A percentile compares a stretch with the other conserved stretches of the same genome.
Conservation (phyloP, 805 yeast species). For the Kodamaea kaohsiungensis region DNA sequence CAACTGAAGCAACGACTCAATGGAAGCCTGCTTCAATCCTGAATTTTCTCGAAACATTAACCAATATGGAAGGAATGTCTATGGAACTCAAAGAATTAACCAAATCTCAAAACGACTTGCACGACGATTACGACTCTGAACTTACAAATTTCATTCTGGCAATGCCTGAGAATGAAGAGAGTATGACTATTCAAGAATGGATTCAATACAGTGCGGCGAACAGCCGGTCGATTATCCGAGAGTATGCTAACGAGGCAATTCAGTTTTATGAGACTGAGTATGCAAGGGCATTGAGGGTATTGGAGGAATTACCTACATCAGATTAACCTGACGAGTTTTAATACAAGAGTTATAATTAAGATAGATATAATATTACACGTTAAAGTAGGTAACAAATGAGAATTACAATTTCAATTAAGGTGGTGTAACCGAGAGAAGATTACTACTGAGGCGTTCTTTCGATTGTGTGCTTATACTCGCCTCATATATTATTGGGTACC, state of each 20-base stretch:
- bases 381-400: too few relatives aligned
- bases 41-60: slow-evolving; percentile 17
- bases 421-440: background rate
- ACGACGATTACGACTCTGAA: slow-evolving; percentile 67
- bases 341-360: too few relatives aligned
- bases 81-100: slow-evolving; percentile 34
- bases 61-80: slow-evolving; percentile 36
- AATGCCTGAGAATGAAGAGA: slow-evolving; percentile 69
- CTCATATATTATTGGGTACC: background rate
- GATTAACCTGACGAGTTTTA: background rate
- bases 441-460: background rate
- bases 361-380: too few relatives aligned
- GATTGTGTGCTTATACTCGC: background rate
- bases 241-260: slow-evolving; percentile 49
- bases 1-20: background rate
- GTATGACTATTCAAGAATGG: slow-evolving; percentile 76
- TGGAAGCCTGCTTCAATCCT: slow-evolving; percentile 16
- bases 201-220: slow-evolving; percentile 53
- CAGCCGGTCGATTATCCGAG: slow-evolving; percentile 49
- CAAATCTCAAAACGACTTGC: slow-evolving; percentile 41
- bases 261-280: slow-evolving; percentile 49
- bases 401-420: too few relatives aligned
- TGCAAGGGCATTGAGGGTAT: slow-evolving; percentile 46
- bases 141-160: slow-evolving; percentile 62
- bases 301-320: slow-evolving; percentile 35